Conservation (phyloP, 176 grass and related monocot species). For the Stipa capillata region DNA sequence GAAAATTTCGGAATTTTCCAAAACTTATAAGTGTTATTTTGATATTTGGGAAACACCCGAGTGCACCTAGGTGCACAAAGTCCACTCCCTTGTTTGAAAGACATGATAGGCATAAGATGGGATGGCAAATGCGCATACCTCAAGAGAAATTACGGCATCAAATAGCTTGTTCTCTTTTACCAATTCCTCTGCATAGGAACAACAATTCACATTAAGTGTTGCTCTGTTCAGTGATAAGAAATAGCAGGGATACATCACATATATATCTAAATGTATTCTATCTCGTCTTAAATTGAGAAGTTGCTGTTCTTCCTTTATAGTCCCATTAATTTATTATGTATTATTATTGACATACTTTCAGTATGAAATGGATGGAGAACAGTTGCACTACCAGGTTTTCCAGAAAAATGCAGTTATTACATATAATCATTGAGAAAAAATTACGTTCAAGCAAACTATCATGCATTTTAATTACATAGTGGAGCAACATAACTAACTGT, state of each 20-base stretch:
- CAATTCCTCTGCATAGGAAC: conserved; percentile 66
- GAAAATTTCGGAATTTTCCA: too few relatives aligned
- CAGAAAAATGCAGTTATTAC: too few relatives aligned
- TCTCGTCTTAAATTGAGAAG: neutral
- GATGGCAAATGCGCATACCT: conserved; percentile 43
- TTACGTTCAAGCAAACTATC: neutral
- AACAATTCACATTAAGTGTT: conserved; percentile 27
- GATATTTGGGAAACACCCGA: too few relatives aligned
- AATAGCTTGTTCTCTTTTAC: conserved; percentile 74
- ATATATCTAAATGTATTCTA: neutral
- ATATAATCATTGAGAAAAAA: neutral
- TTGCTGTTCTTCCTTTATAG: neutral
- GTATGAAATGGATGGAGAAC: neutral
- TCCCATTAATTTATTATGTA: neutral
- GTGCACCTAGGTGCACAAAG: too few relatives aligned
- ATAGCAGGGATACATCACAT: neutral
- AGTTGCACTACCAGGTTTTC: neutral
- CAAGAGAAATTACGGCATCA: conserved; percentile 92
- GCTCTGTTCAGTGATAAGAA: conserved; percentile 14
- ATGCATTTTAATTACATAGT: neutral
- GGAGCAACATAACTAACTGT: neutral
- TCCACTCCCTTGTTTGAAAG: neutral
- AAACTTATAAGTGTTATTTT: too few relatives aligned
- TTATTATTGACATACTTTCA: neutral
- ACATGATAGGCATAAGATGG: neutral